These are phyloP conservation scores for Alternaria sp. DNA, from an alignment of 2,329 filamentous ascomycete genomes.

Conservation along the genomic window DNA sequence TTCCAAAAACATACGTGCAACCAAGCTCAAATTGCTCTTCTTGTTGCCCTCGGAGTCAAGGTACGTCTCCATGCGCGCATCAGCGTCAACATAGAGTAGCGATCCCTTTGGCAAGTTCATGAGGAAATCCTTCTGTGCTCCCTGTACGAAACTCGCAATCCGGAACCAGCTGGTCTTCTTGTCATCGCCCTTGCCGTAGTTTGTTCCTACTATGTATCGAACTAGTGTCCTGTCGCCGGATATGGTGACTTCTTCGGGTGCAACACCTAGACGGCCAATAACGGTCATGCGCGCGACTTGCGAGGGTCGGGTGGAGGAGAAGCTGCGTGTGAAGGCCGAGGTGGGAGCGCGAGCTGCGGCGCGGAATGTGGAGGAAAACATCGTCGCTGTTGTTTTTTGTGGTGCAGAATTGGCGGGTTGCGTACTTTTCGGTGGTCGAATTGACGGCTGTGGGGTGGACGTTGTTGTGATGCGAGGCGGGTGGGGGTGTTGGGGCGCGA, in stretches of 20 bases:
- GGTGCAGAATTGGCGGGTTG: conserved; percentile 4
- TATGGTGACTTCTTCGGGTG: conserved; percentile 78
- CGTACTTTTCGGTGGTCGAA: conserved; percentile 1
- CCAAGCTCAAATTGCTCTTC: conserved; percentile 70
- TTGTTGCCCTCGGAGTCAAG: conserved; percentile 76
- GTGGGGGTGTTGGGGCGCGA: conserved; percentile 26
- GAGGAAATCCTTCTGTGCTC: conserved; percentile 75
- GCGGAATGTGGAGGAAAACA: conserved; percentile 55
- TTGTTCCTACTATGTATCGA: conserved; percentile 79
- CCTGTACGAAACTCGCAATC: conserved; percentile 77
- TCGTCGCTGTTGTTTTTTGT: conserved; percentile 19
- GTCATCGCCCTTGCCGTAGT: conserved; percentile 72
- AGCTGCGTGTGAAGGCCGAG: conserved; percentile 67
- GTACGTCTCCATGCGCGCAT: conserved; percentile 70
- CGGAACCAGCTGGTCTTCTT: conserved; percentile 86
- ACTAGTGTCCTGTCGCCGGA: conserved; percentile 80
- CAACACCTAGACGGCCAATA: conserved; percentile 82
- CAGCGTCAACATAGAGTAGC: conserved; percentile 83
- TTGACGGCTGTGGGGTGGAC: conserved; percentile 7
- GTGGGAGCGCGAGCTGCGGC: conserved; percentile 61
- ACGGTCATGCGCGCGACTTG: conserved; percentile 82
- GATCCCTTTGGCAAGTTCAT: conserved; percentile 82
- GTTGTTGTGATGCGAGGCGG: conserved; percentile 17
- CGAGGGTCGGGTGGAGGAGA: conserved; percentile 73
- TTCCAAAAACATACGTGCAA: conserved; percentile 75